Evolutionary conservation across 257 asterid species (phyloP).

Genomic region (Solanum verrucosum): DNA sequence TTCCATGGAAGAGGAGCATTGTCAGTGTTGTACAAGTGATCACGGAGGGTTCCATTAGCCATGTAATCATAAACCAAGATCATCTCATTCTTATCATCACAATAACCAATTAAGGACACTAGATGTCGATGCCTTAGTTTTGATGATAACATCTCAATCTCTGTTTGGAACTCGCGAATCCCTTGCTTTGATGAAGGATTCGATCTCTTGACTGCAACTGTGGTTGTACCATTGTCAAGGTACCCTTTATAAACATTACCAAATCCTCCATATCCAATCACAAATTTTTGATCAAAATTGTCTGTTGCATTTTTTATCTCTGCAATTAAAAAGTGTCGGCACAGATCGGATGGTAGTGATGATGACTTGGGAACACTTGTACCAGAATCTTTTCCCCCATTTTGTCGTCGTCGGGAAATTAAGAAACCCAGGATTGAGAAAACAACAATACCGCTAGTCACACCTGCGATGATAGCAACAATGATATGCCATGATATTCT

Average conservation of each 20-base stretch:
- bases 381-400: slow-evolving; percentile 11
- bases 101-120: slow-evolving; percentile 60
- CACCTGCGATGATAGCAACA: slow-evolving; percentile 10
- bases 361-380: slow-evolving; percentile 7
- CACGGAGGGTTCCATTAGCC: slow-evolving; percentile 43
- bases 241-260: slow-evolving; percentile 51
- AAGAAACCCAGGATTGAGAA: slow-evolving; percentile 7
- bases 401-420: slow-evolving; percentile 9
- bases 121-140: slow-evolving; percentile 47
- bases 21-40: slow-evolving; percentile 30
- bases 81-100: slow-evolving; percentile 47
- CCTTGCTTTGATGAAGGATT: slow-evolving; percentile 46
- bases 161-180: slow-evolving; percentile 47
- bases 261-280: slow-evolving; percentile 49
- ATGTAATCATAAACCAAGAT: slow-evolving; percentile 64
- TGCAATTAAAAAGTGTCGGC: slow-evolving; percentile 27
- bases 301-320: slow-evolving; percentile 36
- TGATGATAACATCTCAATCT: slow-evolving; percentile 46
- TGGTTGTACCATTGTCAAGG: slow-evolving; percentile 16
- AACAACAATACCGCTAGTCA: slow-evolving; percentile 9
- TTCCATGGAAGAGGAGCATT: slow-evolving; percentile 41
- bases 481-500: background rate
- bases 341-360: slow-evolving; percentile 14
- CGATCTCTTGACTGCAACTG: slow-evolving; percentile 38
- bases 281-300: slow-evolving; percentile 21